Conservation (phyloP, 2,329 filamentous ascomycete species). For the Epichloe glyceriae region DNA sequence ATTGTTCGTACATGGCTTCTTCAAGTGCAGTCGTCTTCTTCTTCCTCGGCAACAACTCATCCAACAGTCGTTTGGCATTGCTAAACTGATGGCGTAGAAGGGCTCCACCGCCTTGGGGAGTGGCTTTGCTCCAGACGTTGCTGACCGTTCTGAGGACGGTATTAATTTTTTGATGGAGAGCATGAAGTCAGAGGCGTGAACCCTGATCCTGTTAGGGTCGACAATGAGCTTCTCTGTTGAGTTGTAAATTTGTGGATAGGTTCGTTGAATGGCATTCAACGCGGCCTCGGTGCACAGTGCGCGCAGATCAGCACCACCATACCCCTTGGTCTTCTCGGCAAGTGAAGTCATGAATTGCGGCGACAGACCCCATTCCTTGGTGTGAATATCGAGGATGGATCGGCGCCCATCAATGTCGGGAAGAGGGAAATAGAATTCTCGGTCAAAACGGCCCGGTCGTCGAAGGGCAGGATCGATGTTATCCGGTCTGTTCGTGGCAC, state of each 20-base stretch:
- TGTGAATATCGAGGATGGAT: constrained; percentile 89
- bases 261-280: constrained; percentile 87
- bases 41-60: constrained; percentile 67
- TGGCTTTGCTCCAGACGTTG: constrained; percentile 70
- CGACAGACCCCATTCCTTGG: constrained; percentile 79
- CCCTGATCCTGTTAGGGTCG: constrained; percentile 68
- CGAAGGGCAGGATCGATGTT: constrained; percentile 94
- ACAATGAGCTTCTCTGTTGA: constrained; percentile 84
- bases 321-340: constrained; percentile 84
- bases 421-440: constrained; percentile 95
- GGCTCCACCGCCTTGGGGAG: constrained; percentile 72
- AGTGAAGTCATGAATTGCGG: constrained; percentile 70
- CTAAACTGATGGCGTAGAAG: constrained; percentile 61
- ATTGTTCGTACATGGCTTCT: constrained; percentile 84
- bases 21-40: constrained; percentile 83
- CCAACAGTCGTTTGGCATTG: constrained; percentile 55
- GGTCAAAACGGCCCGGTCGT: constrained; percentile 85
- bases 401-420: constrained; percentile 70
- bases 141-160: constrained; percentile 84
- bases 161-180: constrained; percentile 92
- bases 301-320: constrained; percentile 87
- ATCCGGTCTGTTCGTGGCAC: constrained; percentile 94
- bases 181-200: constrained; percentile 94
- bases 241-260: constrained; percentile 90
- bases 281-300: constrained; percentile 93